phyloP scores from a whole-genome alignment of 495 filamentous ascomycete species.

The Xylaria sp. region DNA sequence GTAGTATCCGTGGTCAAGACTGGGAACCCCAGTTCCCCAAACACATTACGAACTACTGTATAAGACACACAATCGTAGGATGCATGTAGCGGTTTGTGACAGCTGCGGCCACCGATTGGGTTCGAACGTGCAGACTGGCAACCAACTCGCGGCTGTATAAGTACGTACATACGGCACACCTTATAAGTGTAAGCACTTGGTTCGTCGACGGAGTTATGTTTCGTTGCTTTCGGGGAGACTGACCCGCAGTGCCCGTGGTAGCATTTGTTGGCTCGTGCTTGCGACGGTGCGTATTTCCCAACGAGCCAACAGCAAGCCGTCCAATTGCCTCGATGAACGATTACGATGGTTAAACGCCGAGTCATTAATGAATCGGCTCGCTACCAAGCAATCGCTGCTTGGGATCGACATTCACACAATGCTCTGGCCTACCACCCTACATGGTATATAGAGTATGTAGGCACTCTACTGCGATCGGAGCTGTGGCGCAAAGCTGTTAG shows the following conservation, averaged over 20 bases:
- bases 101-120: conserved; percentile 5
- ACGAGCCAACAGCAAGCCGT: not conserved
- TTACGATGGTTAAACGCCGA: conserved; percentile 11
- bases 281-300: not conserved
- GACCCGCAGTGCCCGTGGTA: not conserved
- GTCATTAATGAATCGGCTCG: conserved; percentile 5
- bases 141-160: not conserved
- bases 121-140: not conserved
- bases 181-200: not conserved
- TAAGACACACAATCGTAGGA: not conserved
- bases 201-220: not conserved
- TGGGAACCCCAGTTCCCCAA: not conserved
- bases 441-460: too few relatives aligned
- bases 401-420: not conserved
- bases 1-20: too few relatives aligned
- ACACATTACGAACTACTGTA: not conserved
- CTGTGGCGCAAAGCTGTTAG: not conserved
- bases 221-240: conserved; percentile 5
- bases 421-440: too few relatives aligned
- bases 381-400: conserved; percentile 19
- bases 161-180: too few relatives aligned
- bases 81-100: not conserved
- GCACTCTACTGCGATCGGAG: not conserved
- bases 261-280: conserved; percentile 5
- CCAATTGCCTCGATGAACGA: not conserved